phyloP scores from a whole-genome alignment of 2,329 filamentous ascomycete species.

The Colletotrichum lini region DNA sequence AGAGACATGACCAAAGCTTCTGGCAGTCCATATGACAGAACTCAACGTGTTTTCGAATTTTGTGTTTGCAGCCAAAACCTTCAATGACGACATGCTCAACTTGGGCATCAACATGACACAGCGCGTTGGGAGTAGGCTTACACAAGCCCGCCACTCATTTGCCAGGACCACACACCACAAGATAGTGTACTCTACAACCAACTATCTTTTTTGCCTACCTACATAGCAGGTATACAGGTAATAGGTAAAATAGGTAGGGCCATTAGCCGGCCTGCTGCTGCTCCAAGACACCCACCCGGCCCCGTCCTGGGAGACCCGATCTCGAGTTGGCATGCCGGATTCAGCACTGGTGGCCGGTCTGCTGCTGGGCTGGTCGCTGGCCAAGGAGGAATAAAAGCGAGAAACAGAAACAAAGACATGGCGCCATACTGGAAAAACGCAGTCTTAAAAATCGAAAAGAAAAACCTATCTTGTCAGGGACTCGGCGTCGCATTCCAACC shows the following conservation, averaged over 20 bases:
- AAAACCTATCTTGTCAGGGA: neutral
- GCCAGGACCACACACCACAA: slow-evolving; percentile 30
- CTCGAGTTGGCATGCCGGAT: too few species aligned
- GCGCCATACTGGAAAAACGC: slow-evolving; percentile 18
- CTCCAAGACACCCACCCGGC: slow-evolving; percentile 17
- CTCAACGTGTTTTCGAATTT: slow-evolving; percentile 9
- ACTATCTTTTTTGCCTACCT: too few species aligned
- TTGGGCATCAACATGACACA: slow-evolving; percentile 25
- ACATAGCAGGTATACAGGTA: too few species aligned
- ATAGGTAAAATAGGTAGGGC: too few species aligned
- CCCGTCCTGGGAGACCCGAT: neutral
- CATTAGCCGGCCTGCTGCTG: neutral
- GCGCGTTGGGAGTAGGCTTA: slow-evolving; percentile 20
- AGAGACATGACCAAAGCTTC: slow-evolving; percentile 13
- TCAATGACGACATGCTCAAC: slow-evolving; percentile 26
- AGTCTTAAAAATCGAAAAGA: neutral
- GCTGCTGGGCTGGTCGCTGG: neutral
- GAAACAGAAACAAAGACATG: slow-evolving; percentile 38
- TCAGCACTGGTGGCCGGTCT: too few species aligned
- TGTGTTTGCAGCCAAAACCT: slow-evolving; percentile 2
- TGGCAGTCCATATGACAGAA: slow-evolving; percentile 15
- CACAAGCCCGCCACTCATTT: neutral
- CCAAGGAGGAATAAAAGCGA: neutral
- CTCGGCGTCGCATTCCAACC: slow-evolving; percentile 26
- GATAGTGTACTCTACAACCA: neutral